A percentile compares a stretch with the other conserved stretches of the same genome.
Conservation (phyloP, 73 alveolate genomes). For the Blepharisma japonicum region DNA sequence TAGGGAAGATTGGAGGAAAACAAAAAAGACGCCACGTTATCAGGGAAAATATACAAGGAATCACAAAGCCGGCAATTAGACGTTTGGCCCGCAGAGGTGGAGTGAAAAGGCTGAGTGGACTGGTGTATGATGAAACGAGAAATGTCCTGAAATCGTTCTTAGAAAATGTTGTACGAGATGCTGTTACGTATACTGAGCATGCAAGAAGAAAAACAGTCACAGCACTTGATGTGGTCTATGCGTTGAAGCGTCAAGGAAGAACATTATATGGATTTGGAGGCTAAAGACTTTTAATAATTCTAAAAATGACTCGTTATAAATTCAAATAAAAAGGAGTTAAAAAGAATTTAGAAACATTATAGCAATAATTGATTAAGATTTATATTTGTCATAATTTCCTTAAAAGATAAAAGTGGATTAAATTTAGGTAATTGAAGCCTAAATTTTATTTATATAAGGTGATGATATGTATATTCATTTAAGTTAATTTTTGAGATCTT, state of each 20-base stretch:
- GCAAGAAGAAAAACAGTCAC: slow-evolving; percentile 51
- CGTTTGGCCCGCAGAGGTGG: slow-evolving; percentile 56
- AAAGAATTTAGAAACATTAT: too few relatives aligned
- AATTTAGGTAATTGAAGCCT: too few relatives aligned
- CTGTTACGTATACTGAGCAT: slow-evolving; percentile 49
- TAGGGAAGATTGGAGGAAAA: slow-evolving; percentile 41
- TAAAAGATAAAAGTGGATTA: too few relatives aligned
- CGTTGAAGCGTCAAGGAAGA: slow-evolving; percentile 48
- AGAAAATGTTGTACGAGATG: slow-evolving; percentile 49
- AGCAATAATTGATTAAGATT: too few relatives aligned
- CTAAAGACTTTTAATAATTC: not conserved
- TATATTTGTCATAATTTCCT: too few relatives aligned
- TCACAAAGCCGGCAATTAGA: slow-evolving; percentile 48
- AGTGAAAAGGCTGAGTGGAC: slow-evolving; percentile 40
- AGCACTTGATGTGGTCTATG: slow-evolving; percentile 51
- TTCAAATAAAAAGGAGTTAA: too few relatives aligned
- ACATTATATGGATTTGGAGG: slow-evolving; percentile 49
- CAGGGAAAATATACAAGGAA: slow-evolving; percentile 39
- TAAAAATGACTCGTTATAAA: too few relatives aligned
- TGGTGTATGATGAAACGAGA: slow-evolving; percentile 47
- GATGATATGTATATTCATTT: too few relatives aligned
- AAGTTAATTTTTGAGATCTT: too few relatives aligned
- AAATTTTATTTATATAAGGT: too few relatives aligned
- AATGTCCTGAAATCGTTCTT: slow-evolving; percentile 34
- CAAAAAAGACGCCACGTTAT: slow-evolving; percentile 32